Evolutionary conservation across 2,329 filamentous ascomycete species (phyloP).

Genomic region (Zarea fungicola): DNA sequence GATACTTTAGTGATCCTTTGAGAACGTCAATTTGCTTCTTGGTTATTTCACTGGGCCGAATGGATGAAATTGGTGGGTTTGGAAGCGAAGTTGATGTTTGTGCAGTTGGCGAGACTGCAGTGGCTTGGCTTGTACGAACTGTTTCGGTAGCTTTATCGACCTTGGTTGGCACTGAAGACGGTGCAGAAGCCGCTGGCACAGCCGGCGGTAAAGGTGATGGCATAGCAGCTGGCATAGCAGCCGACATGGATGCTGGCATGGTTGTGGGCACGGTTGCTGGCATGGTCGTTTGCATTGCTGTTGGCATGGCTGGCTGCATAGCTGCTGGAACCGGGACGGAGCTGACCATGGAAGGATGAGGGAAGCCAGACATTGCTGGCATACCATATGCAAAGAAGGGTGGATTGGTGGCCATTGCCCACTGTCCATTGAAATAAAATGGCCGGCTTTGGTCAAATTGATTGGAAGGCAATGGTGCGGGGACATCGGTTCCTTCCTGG

Average conservation of each 20-base stretch:
- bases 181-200: not conserved
- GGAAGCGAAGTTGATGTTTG: conserved; percentile 18
- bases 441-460: conserved; percentile 43
- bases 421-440: conserved; percentile 40
- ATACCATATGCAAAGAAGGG: conserved; percentile 23
- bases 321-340: not conserved
- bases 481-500: conserved; percentile 26
- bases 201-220: not conserved
- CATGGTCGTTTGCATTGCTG: not conserved
- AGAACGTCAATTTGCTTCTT: conserved; percentile 52
- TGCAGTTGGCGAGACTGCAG: not conserved
- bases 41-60: conserved; percentile 56
- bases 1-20: conserved; percentile 47
- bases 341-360: conserved; percentile 13
- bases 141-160: conserved; percentile 5
- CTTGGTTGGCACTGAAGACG: too few relatives aligned
- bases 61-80: conserved; percentile 50
- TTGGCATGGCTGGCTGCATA: conserved; percentile 12
- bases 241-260: not conserved
- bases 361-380: conserved; percentile 24
- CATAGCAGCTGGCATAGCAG: not conserved
- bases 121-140: not conserved
- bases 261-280: too few relatives aligned
- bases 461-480: conserved; percentile 35
- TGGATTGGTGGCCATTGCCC: conserved; percentile 31